These are phyloP conservation scores for Sungouiella thailandica DNA, from an alignment of 805 yeast genomes.

Conservation along the genomic window DNA sequence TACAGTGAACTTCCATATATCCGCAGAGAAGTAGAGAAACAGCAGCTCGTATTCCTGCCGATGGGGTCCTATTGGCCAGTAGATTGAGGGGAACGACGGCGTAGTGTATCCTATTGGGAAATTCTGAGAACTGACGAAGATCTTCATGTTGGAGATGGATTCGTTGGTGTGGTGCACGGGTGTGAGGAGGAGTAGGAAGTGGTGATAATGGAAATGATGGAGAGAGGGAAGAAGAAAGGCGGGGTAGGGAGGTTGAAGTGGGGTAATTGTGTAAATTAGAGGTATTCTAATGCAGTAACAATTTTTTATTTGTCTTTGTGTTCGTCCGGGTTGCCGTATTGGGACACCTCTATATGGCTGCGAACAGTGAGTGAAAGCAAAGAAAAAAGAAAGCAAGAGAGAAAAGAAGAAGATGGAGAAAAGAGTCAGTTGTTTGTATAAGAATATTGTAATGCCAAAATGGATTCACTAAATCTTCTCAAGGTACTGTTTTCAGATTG, in stretches of 20 bases:
- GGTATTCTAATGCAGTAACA: too few relatives aligned
- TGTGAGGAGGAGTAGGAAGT: neutral
- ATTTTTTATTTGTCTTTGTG: too few relatives aligned
- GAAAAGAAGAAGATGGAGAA: too few relatives aligned
- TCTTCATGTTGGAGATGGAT: slow-evolving; percentile 11
- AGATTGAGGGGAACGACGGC: slow-evolving; percentile 78
- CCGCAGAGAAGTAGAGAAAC: slow-evolving; percentile 61
- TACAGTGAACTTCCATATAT: slow-evolving; percentile 79
- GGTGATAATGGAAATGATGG: neutral
- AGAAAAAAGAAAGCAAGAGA: too few relatives aligned
- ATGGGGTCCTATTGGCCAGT: slow-evolving; percentile 56
- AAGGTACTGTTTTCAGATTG: too few relatives aligned
- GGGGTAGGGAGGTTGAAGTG: neutral
- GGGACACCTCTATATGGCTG: too few relatives aligned
- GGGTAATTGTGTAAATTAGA: too few relatives aligned
- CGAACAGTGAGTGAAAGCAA: too few relatives aligned
- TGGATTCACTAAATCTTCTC: too few relatives aligned
- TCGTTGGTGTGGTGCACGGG: slow-evolving; percentile 1
- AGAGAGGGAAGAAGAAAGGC: neutral
- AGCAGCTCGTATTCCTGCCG: slow-evolving; percentile 40
- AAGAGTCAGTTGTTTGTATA: too few relatives aligned
- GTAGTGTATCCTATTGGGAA: slow-evolving; percentile 77
- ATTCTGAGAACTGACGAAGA: slow-evolving; percentile 40
- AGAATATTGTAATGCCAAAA: too few relatives aligned
- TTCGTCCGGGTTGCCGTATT: too few relatives aligned